Conservation (phyloP, 441 rosid species). For the Theobroma grandiflorum region DNA sequence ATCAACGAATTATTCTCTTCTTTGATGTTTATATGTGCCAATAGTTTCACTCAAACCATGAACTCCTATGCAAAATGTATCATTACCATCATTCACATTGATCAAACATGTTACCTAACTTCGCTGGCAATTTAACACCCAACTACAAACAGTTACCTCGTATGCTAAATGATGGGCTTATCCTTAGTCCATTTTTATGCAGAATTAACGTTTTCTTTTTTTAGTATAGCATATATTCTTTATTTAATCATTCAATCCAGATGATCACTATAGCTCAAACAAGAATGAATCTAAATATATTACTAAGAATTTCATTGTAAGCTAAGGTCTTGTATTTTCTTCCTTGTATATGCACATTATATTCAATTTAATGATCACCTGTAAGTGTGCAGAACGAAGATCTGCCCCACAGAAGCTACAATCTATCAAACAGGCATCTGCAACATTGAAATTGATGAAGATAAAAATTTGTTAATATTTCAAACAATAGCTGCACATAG, state of each 20-base stretch:
- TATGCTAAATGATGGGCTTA: neutral
- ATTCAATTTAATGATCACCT: constrained; percentile 51
- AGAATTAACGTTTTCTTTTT: neutral
- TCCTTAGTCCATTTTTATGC: neutral
- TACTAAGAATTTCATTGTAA: neutral
- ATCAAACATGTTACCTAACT: neutral
- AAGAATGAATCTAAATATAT: neutral
- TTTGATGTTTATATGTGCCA: neutral
- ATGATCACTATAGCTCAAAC: neutral
- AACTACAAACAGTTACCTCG: neutral
- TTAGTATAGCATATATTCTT: neutral
- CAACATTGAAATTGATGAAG: constrained; percentile 28
- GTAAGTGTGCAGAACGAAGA: constrained; percentile 88
- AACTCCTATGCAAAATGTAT: neutral
- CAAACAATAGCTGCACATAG: neutral
- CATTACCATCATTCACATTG: neutral
- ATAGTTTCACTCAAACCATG: neutral
- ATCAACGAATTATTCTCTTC: neutral
- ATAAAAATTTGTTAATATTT: neutral
- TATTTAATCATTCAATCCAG: neutral
- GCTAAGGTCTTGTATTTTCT: neutral
- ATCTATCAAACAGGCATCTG: constrained; percentile 85
- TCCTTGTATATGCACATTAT: neutral
- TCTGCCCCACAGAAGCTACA: constrained; percentile 95
- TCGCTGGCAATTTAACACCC: neutral